Evolutionary conservation across 1,284 basidiomycete species (phyloP).

Genomic region (Ceratobasidium papillatum): DNA sequence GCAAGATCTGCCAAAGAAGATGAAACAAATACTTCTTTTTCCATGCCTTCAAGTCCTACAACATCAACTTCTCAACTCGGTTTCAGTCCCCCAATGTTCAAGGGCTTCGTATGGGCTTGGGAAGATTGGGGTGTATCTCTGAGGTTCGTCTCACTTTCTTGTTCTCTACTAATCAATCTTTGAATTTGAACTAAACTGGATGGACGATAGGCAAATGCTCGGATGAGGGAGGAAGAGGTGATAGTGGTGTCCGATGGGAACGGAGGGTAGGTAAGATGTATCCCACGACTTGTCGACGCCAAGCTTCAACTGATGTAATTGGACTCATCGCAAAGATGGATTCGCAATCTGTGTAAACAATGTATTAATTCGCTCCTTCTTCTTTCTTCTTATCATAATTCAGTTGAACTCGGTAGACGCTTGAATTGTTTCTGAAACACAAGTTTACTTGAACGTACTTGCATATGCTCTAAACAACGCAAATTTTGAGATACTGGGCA

Average conservation of each 20-base stretch:
- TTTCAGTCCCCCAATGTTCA: background rate
- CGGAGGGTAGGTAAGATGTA: background rate
- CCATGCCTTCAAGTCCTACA: background rate
- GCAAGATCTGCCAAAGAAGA: background rate
- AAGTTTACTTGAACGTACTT: background rate
- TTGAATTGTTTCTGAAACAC: background rate
- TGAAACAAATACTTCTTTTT: background rate
- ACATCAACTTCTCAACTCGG: background rate
- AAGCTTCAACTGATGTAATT: background rate
- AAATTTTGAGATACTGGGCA: too few species aligned
- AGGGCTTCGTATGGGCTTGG: slow-evolving; percentile 29
- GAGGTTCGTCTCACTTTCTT: background rate
- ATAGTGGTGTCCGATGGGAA: background rate
- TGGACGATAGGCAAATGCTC: slow-evolving; percentile 6
- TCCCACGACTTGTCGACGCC: slow-evolving; percentile 1
- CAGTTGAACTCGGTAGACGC: background rate
- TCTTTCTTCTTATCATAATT: background rate
- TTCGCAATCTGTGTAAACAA: background rate
- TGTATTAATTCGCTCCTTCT: background rate
- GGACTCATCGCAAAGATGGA: background rate
- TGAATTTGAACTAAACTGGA: background rate
- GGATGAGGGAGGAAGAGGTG: background rate
- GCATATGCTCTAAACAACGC: too few species aligned
- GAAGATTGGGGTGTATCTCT: slow-evolving; percentile 32
- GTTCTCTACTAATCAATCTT: background rate